Base-by-base conservation (phyloP, 225 moss, liverwort and hornwort genomes). In the Climacium dendroides region DNA sequence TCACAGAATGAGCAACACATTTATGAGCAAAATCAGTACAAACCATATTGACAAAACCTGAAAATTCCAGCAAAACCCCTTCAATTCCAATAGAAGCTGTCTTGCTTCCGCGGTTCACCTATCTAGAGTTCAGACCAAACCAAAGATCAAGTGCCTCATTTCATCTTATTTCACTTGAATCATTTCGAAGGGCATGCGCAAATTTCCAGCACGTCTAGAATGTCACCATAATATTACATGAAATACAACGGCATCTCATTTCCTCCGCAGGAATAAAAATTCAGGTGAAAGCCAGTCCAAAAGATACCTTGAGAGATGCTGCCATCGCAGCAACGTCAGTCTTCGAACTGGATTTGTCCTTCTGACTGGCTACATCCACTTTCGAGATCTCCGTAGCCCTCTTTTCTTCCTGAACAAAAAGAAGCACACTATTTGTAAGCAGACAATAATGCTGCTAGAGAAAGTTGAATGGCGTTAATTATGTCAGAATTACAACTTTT, bases 291-390 rank as follows among this genome's bases (percentile, higher is more conserved):
- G 57, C 16, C 48, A 66, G 63, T 84, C 25, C 78, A 35, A 72
- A 77, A 57, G 82, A 87, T 66, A 97, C 98, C 98, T 98, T 98
- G 37, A 98, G 94, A 78, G 98, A 96, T 60, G 94, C 97, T 28
- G 98, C 91, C 92, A 98, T 93, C 15, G 90, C 92, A 85, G 92
- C 90, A 57, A 98, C 90, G 79, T 95, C 95, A 53, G 95, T 91
- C 80, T 92, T 94, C 59, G 91, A 85, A 87, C 85, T 53, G 28
- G 75, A 85, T 67, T 86, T 90, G 71, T 87, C 90, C 82, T 87
- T 90, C 64, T 86, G 89, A 81, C 84, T 83, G 58, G 73, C 71
- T 80, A 48, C 88, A 82, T 90, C 92, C 47, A 67, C 79, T 86
- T 66, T 89, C 37, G 80, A 82, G 74, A 70, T 85, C 57, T 89